Percentiles rank a stretch among this genome's conserved stretches.
Evolutionary conservation across 75 land plant species (phyloP).

Genomic region (Cupressus sempervirens): DNA sequence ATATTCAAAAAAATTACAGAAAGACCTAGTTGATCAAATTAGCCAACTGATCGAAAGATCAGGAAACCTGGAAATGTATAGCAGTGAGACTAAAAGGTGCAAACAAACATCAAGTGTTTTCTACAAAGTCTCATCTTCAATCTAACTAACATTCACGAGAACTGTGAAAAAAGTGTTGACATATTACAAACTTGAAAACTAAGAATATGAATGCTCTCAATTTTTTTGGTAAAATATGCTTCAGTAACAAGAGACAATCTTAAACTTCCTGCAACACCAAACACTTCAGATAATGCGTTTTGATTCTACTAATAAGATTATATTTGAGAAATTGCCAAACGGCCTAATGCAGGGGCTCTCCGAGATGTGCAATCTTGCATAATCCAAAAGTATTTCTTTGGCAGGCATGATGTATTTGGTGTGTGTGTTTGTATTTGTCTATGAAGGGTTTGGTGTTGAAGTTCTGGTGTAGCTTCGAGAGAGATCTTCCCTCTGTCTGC

Average conservation of each 20-base stretch:
- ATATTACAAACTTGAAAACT: neutral
- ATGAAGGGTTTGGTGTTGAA: too few species aligned
- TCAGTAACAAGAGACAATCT: neutral
- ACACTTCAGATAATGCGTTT: neutral
- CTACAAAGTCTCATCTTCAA: neutral
- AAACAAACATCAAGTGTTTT: neutral
- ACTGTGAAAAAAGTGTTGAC: neutral
- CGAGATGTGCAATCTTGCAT: too few species aligned
- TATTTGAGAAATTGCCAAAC: neutral
- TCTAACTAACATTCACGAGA: neutral
- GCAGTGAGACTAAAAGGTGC: neutral
- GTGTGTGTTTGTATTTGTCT: too few species aligned
- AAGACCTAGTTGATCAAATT: neutral
- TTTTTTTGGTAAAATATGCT: neutral
- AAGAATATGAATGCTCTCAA: neutral
- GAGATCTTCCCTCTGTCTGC: too few species aligned
- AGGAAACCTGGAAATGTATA: neutral
- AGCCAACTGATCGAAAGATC: neutral
- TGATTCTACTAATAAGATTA: neutral
- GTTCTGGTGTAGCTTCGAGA: too few species aligned
- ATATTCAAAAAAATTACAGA: neutral
- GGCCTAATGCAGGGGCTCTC: neutral
- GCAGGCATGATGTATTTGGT: too few species aligned
- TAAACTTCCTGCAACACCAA: neutral
- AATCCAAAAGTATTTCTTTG: too few species aligned